These are phyloP conservation scores for Elasticomyces elasticus DNA, from an alignment of 495 filamentous ascomycete genomes.

Conservation along the genomic window DNA sequence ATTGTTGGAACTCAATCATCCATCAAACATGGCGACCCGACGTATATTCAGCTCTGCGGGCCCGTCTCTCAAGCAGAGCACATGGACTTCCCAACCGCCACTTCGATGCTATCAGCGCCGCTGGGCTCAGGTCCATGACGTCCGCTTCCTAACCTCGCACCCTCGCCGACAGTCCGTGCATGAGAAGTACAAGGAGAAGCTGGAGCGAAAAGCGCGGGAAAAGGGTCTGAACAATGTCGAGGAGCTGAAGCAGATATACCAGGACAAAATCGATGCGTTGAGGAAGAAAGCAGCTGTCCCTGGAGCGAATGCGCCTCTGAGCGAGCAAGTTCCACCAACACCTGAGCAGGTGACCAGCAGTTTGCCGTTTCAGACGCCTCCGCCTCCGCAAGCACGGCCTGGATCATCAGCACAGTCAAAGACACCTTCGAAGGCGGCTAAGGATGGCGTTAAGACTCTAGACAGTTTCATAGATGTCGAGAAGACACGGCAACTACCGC, in stretches of 20 bases:
- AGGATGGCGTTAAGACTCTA: slow-evolving; percentile 63
- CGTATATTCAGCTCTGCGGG: slow-evolving; percentile 3
- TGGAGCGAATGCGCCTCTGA: slow-evolving; percentile 41
- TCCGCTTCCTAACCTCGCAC: slow-evolving; percentile 73
- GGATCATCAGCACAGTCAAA: background rate
- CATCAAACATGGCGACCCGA: slow-evolving; percentile 4
- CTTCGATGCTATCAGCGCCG: slow-evolving; percentile 50
- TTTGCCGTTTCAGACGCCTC: slow-evolving; percentile 24
- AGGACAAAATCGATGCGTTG: slow-evolving; percentile 63
- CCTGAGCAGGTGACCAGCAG: slow-evolving; percentile 3
- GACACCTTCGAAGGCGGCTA: slow-evolving; percentile 23
- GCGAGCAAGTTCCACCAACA: slow-evolving; percentile 15
- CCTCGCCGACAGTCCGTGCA: slow-evolving; percentile 51
- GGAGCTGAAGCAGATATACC: slow-evolving; percentile 70
- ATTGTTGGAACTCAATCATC: too few species aligned
- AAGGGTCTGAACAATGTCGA: slow-evolving; percentile 65
- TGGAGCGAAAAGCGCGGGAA: slow-evolving; percentile 72
- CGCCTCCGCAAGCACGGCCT: slow-evolving; percentile 19
- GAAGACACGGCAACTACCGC: slow-evolving; percentile 61
- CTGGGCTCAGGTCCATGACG: slow-evolving; percentile 86
- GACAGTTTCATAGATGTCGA: slow-evolving; percentile 71
- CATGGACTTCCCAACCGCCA: slow-evolving; percentile 22
- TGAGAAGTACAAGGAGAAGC: slow-evolving; percentile 81
- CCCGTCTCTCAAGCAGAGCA: slow-evolving; percentile 26
- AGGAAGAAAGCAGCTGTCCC: slow-evolving; percentile 51